These are phyloP conservation scores for Penicillium canariense DNA, from an alignment of 495 filamentous ascomycete genomes.

Conservation along the genomic window DNA sequence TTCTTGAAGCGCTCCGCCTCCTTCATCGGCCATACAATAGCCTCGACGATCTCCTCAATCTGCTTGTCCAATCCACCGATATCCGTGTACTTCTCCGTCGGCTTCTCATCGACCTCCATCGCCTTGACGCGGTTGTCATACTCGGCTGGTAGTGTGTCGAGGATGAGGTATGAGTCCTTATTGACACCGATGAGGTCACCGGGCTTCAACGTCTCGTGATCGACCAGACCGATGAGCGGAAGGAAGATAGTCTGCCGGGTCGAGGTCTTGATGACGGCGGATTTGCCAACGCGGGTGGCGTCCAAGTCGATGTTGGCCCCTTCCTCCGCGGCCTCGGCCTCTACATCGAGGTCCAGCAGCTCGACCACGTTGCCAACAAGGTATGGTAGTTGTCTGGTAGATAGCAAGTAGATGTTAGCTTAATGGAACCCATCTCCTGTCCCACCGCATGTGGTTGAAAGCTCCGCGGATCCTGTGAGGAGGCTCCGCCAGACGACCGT, in stretches of 20 bases:
- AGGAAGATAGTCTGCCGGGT: conserved; percentile 99
- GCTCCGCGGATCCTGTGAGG: conserved; percentile 15
- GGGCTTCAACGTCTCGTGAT: conserved; percentile 88
- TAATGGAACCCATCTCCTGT: not conserved
- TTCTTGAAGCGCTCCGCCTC: conserved; percentile 98
- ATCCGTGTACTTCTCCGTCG: conserved; percentile 97
- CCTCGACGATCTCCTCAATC: conserved; percentile 99
- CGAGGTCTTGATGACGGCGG: conserved; percentile 99
- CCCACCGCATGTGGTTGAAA: conserved; percentile 3
- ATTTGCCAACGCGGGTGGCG: conserved; percentile 94
- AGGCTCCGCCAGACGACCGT: not conserved
- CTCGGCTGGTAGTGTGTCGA: conserved; percentile 97
- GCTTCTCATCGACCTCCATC: conserved; percentile 99
- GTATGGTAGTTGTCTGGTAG: conserved; percentile 86
- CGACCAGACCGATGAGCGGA: conserved; percentile 94
- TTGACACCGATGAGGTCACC: conserved; percentile 98
- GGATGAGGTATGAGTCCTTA: conserved; percentile 98
- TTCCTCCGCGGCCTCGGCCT: conserved; percentile 92
- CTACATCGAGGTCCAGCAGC: conserved; percentile 92
- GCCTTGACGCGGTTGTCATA: conserved; percentile 99
- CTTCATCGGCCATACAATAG: conserved; percentile 99
- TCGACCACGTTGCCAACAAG: conserved; percentile 98
- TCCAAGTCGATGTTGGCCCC: conserved; percentile 98
- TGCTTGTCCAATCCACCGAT: conserved; percentile 98
- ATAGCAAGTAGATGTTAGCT: conserved; percentile 8